Evolutionary conservation across 768 basidiomycete species (phyloP).

Genomic region (Boletus subcaerulescens): DNA sequence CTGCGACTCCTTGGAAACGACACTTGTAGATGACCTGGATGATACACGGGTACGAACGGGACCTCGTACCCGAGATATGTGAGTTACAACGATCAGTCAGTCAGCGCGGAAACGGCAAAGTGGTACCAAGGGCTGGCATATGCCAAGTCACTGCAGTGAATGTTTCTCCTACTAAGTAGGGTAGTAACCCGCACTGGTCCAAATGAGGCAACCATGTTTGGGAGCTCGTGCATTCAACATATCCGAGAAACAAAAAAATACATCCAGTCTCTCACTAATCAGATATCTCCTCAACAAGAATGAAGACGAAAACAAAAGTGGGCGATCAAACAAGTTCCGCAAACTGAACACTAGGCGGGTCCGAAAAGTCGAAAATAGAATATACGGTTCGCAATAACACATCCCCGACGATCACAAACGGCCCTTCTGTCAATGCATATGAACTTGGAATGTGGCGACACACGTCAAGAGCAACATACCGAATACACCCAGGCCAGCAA

Average conservation of each 20-base stretch:
- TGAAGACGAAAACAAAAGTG: not conserved
- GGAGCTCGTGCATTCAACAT: too few species aligned
- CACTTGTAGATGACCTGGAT: not conserved
- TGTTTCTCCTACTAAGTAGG: too few species aligned
- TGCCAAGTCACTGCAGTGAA: too few species aligned
- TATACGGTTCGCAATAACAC: constrained; percentile 27
- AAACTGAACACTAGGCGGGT: constrained; percentile 34
- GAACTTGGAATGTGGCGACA: not conserved
- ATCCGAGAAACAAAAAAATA: too few species aligned
- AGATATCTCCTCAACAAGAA: not conserved
- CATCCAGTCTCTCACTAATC: too few species aligned
- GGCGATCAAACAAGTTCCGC: constrained; percentile 22
- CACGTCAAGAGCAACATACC: not conserved
- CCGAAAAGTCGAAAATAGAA: constrained; percentile 27
- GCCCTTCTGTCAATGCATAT: constrained; percentile 3
- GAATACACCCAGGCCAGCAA: constrained; percentile 27
- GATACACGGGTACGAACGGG: constrained; percentile 2
- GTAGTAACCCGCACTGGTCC: not conserved
- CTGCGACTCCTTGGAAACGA: not conserved
- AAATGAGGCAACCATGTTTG: not conserved
- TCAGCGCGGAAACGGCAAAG: not conserved
- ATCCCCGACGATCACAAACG: constrained; percentile 25
- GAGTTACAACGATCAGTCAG: not conserved
- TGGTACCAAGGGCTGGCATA: not conserved
- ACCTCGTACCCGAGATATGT: not conserved